A percentile compares a stretch with the other conserved stretches of the same genome.
Evolutionary conservation across 495 filamentous ascomycete genomes (phyloP).

Genomic region (Penicillium subrubescens): DNA sequence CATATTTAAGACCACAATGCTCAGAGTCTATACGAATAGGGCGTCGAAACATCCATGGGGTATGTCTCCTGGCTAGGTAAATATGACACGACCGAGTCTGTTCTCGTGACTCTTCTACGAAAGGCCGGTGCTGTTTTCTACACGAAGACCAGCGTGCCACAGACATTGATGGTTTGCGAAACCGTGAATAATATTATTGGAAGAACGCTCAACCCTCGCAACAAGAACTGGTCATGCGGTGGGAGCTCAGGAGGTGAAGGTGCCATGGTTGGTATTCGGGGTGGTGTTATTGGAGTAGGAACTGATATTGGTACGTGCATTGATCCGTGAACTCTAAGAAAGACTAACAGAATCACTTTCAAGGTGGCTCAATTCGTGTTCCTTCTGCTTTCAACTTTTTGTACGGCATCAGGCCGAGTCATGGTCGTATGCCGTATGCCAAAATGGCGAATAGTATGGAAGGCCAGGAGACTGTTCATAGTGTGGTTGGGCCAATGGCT

Average conservation of each 20-base stretch:
- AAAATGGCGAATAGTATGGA: conserved; percentile 31
- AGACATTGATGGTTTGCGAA: conserved; percentile 37
- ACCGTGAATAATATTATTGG: conserved; percentile 48
- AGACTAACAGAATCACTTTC: background rate
- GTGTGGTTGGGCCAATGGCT: conserved; percentile 40
- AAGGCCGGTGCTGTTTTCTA: conserved; percentile 41
- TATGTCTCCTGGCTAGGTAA: conserved; percentile 18
- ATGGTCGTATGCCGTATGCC: conserved; percentile 47
- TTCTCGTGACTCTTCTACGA: conserved; percentile 17
- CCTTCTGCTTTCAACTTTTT: conserved; percentile 50
- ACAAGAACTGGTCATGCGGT: conserved; percentile 40
- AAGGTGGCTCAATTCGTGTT: conserved; percentile 53
- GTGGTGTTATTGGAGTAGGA: conserved; percentile 39
- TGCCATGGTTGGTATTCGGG: conserved; percentile 39
- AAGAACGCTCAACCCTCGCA: conserved; percentile 40
- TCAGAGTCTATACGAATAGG: conserved; percentile 26
- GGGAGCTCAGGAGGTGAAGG: conserved; percentile 47
- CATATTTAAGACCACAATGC: background rate
- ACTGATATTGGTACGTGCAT: conserved; percentile 36
- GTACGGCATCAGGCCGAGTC: conserved; percentile 45
- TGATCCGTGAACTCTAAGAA: background rate
- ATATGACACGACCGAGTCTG: conserved; percentile 11
- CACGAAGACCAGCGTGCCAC: conserved; percentile 46
- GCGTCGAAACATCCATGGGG: conserved; percentile 15
- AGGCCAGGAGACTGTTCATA: conserved; percentile 38